phyloP scores from a whole-genome alignment of 345 rosid genomes.

The Microthlaspi erraticum region DNA sequence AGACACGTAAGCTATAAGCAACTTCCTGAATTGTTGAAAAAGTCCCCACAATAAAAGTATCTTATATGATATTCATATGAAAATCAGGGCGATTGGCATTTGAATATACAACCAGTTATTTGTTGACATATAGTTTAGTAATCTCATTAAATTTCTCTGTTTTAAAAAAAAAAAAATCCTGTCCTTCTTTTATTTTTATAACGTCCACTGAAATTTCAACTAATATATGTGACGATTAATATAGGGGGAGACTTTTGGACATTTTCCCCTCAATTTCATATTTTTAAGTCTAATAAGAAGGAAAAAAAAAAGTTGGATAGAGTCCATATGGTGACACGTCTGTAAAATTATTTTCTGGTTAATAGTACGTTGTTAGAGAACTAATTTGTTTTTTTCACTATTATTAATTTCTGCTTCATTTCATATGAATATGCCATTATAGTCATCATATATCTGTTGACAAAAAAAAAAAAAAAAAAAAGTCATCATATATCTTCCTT shows the following conservation, averaged over 20 bases:
- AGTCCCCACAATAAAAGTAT: conserved; percentile 46
- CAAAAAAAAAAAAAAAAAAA: too few relatives aligned
- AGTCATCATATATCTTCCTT: conserved; percentile 8
- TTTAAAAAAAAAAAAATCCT: not conserved
- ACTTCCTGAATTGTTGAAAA: conserved; percentile 50
- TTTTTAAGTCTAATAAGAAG: not conserved
- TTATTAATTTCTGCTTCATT: too few relatives aligned
- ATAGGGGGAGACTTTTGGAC: not conserved
- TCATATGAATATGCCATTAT: conserved; percentile 22
- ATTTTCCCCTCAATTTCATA: not conserved
- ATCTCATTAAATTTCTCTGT: not conserved
- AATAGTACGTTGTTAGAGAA: not conserved
- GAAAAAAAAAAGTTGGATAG: not conserved
- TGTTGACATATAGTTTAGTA: conserved; percentile 1
- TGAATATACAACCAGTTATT: not conserved
- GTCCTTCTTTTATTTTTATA: not conserved
- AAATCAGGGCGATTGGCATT: conserved; percentile 11
- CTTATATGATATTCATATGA: conserved; percentile 4
- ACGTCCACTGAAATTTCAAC: not conserved
- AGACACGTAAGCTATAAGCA: conserved; percentile 85
- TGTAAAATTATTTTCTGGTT: not conserved
- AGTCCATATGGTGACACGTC: conserved; percentile 27
- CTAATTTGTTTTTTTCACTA: not conserved
- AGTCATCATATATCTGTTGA: conserved; percentile 1
- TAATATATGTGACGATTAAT: not conserved